These are phyloP conservation scores for Phytophthora podocarpi DNA, from an alignment of 352 stramenopile species.

Conservation along the genomic window DNA sequence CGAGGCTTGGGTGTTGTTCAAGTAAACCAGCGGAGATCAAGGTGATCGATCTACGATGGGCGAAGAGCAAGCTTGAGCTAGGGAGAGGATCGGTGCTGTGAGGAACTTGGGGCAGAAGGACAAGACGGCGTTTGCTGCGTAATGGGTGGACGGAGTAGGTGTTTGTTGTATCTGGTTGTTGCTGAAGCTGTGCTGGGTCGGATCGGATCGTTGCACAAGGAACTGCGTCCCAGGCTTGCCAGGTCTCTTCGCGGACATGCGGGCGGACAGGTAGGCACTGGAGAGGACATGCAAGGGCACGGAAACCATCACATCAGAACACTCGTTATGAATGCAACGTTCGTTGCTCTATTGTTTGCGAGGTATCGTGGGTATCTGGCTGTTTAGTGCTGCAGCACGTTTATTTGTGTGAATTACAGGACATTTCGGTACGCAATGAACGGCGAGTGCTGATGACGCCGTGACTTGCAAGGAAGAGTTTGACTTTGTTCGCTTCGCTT, in stretches of 20 bases:
- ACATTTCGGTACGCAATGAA: slow-evolving; percentile 1
- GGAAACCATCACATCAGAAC: slow-evolving; percentile 25
- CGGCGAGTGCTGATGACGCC: slow-evolving; percentile 11
- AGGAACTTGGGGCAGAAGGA: slow-evolving; percentile 6
- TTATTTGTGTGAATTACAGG: slow-evolving; percentile 25
- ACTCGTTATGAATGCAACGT: slow-evolving; percentile 47
- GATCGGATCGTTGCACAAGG: slow-evolving; percentile 12
- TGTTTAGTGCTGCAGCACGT: slow-evolving; percentile 5
- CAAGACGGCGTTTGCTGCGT: slow-evolving; percentile 14
- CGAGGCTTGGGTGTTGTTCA: slow-evolving; percentile 7
- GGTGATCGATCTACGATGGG: not conserved
- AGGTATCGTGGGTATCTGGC: slow-evolving; percentile 15
- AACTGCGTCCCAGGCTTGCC: too few relatives aligned
- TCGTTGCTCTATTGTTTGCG: slow-evolving; percentile 34
- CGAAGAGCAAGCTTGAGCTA: not conserved
- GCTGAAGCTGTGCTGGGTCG: slow-evolving; percentile 10
- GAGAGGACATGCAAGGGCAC: slow-evolving; percentile 12
- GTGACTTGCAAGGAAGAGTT: slow-evolving; percentile 37
- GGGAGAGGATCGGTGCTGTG: not conserved
- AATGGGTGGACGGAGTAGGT: slow-evolving; percentile 8
- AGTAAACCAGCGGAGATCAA: slow-evolving; percentile 10
- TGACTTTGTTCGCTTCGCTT: slow-evolving; percentile 50
- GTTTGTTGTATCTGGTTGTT: slow-evolving; percentile 28
- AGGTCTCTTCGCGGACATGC: not conserved
- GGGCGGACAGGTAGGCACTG: slow-evolving; percentile 32